phyloP scores from a whole-genome alignment of 2,329 filamentous ascomycete genomes.

The Colletotrichum simmondsii region DNA sequence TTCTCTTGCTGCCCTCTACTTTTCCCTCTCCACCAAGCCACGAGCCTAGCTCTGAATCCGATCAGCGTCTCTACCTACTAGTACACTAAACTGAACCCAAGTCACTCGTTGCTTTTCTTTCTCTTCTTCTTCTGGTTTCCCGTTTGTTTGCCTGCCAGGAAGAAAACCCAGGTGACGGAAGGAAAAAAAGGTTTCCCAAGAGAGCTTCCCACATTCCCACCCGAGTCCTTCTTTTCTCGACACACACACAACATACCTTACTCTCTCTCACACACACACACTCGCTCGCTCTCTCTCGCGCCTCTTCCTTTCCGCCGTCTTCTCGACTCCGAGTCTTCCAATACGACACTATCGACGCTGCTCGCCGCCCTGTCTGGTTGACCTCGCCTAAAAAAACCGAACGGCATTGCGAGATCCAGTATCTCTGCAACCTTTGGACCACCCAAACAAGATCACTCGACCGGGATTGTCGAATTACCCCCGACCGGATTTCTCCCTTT shows the following conservation, averaged over 20 bases:
- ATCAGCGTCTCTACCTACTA: neutral
- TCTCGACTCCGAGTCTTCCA: neutral
- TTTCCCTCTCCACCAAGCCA: neutral
- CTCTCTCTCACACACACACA: neutral
- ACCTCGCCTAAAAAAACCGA: neutral
- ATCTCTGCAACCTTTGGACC: constrained; percentile 1
- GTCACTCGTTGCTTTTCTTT: constrained; percentile 9
- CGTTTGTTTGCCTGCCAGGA: constrained; percentile 23
- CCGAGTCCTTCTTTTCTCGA: constrained; percentile 16
- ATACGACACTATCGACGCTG: neutral
- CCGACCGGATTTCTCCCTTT: constrained; percentile 19
- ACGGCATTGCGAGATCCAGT: constrained; percentile 7
- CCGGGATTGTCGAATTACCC: constrained; percentile 20
- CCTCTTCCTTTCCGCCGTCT: neutral
- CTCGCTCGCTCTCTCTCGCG: neutral
- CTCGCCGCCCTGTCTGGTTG: neutral
- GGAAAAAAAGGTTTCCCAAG: neutral
- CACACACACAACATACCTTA: neutral
- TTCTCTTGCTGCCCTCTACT: neutral
- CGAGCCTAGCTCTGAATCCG: neutral
- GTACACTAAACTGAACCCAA: constrained; percentile 7
- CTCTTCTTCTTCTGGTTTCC: constrained; percentile 6
- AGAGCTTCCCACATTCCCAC: neutral
- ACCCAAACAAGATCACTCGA: constrained; percentile 8
- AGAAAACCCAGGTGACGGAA: neutral